phyloP scores from a whole-genome alignment of 2,329 filamentous ascomycete species.

The Acephala macrosclerotiorum region DNA sequence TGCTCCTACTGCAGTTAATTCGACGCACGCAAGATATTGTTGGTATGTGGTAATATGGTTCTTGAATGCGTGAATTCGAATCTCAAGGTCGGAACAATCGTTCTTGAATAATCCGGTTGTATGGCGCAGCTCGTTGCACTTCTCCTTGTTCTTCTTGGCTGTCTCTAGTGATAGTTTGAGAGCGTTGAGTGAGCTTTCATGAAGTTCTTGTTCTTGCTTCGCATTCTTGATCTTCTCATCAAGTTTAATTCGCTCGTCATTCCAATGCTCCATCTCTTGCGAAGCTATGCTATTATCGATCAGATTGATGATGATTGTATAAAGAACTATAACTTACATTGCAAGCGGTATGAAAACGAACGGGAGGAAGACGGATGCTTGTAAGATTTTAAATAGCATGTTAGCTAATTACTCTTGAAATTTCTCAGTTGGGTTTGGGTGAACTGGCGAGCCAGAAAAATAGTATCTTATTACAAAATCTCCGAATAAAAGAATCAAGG shows the following conservation, averaged over 20 bases:
- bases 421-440: too few species aligned
- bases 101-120: neutral
- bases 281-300: neutral
- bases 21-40: neutral
- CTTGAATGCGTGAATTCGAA: neutral
- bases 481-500: neutral
- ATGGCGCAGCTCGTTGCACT: neutral
- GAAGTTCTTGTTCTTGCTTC: neutral
- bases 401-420: neutral
- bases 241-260: neutral
- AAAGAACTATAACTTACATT: neutral
- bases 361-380: neutral
- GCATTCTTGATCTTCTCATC: neutral
- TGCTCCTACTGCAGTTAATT: neutral
- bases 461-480: neutral
- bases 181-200: neutral
- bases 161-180: neutral
- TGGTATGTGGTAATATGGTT: neutral
- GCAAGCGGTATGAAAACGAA: neutral
- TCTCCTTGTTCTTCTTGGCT: neutral
- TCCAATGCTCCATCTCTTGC: neutral
- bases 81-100: neutral
- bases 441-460: neutral
- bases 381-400: neutral
- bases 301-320: neutral